Base-by-base conservation (phyloP, 106 monocot species). In the Acorus gramineus region DNA sequence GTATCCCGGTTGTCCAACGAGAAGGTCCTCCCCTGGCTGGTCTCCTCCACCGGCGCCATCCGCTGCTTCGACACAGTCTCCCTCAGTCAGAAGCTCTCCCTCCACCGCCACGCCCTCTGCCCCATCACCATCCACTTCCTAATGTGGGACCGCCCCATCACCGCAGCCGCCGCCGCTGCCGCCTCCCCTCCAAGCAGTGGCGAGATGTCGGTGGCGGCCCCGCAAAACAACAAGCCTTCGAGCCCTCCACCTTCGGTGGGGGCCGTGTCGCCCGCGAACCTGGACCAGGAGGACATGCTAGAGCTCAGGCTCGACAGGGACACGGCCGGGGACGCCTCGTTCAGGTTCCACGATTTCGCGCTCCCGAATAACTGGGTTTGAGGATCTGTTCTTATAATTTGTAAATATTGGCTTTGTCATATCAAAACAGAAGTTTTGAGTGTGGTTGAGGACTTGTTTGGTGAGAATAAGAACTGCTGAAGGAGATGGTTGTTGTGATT, bases 31-130 rank as follows among this genome's bases (percentile, higher is more conserved):
- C 74, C 74, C 2, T 67, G 67, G 61, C 66, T 74, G 74, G 67
- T 61, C 14, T 74, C 74, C 44, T 11, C 74, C 7, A 54, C 74
- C 14, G 74, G 74, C 3, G 74, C 68, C 28, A 63, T 75, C 55
- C 75, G 75, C 3, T 68, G 68, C 50, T 75, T 75, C 62, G 68
- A 75, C 75, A 75, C 68, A 14, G 62, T 69, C n/a, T 75, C 68
- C 11, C 52, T 75, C 48, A 75, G 75, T 56, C 75, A 68, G 42
- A 75, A 67, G 62, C 62, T 75, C 14, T 75, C 75, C n/a, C 62
- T 75, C 11, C 75, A 69, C 62, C 69, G 68, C 45, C 69, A 75
- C 62, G 75, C 75, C 47, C 55, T 75, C 54, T 12, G 49, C 48
- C 61, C 74, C 6, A 75, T 75, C 13, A 61, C 49, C 46, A 61